These are phyloP conservation scores for Lachnellula hyalina DNA, from an alignment of 2,329 filamentous ascomycete species.

Conservation along the genomic window DNA sequence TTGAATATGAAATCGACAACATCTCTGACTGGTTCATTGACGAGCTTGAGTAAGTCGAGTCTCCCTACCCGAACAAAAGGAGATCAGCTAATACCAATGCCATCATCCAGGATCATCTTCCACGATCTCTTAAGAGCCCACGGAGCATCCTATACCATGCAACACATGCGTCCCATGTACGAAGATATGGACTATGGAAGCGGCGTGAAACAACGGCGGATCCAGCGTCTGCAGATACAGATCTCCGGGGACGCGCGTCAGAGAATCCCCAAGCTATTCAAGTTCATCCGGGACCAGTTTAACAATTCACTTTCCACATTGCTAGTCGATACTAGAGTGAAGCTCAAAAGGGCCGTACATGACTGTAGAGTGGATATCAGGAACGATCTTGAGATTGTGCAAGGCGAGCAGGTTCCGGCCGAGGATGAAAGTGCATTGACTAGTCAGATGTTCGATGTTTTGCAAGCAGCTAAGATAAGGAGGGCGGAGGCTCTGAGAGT, in stretches of 20 bases:
- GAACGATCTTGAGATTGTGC: constrained; percentile 9
- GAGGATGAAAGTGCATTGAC: constrained; percentile 1
- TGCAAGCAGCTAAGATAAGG: constrained; percentile 3
- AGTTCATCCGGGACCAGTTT: constrained; percentile 7
- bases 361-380: constrained; percentile 7
- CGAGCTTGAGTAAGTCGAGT: constrained; percentile 9
- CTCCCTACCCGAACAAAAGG: neutral
- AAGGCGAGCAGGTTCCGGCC: constrained; percentile 4
- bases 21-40: constrained; percentile 2
- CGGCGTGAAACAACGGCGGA: neutral
- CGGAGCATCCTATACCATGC: constrained; percentile 9
- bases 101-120: constrained; percentile 4
- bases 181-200: neutral
- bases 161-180: constrained; percentile 12
- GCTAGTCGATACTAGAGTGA: neutral
- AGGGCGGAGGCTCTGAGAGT: constrained; percentile 1
- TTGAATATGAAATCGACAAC: constrained; percentile 9
- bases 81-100: neutral
- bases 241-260: neutral
- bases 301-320: neutral
- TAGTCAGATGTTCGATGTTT: neutral
- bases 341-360: constrained; percentile 4
- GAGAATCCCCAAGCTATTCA: constrained; percentile 8
- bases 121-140: constrained; percentile 12
- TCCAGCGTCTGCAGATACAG: constrained; percentile 1